phyloP scores from a whole-genome alignment of 371 early-diverging fungal species.

The Rhizopus delemar region DNA sequence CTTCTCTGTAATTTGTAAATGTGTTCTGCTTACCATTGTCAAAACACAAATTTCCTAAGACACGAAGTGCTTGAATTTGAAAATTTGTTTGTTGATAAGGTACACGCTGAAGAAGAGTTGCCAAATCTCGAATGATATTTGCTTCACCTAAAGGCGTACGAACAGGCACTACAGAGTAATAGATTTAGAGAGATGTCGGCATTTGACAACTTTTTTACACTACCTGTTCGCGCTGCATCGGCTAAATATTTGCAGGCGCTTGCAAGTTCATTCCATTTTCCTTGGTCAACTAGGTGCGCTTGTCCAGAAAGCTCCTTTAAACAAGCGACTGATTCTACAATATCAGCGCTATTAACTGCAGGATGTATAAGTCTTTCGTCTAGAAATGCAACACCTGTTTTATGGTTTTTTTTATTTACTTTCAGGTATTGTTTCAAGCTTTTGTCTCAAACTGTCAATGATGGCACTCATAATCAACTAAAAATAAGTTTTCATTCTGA shows the following conservation, averaged over 20 bases:
- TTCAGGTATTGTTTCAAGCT: conserved; percentile 9
- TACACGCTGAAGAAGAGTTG: conserved; percentile 33
- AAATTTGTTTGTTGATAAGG: conserved; percentile 34
- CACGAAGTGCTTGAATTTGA: conserved; percentile 66
- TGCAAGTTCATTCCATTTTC: conserved; percentile 11
- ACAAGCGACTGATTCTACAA: conserved; percentile 1
- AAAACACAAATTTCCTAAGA: conserved; percentile 76
- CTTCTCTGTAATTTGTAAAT: neutral
- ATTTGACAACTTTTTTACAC: neutral
- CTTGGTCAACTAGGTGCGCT: conserved; percentile 3
- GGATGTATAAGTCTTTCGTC: conserved; percentile 3
- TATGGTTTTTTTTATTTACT: conserved; percentile 6
- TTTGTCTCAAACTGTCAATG: conserved; percentile 15
- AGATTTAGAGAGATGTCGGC: neutral
- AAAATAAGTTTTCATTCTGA: conserved; percentile 1
- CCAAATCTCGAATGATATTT: conserved; percentile 35
- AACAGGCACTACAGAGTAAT: conserved; percentile 38
- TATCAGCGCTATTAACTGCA: neutral
- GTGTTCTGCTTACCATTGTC: conserved; percentile 64
- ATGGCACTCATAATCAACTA: conserved; percentile 11
- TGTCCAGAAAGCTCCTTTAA: conserved; percentile 13
- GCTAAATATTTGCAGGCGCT: conserved; percentile 19
- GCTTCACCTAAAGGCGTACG: conserved; percentile 54
- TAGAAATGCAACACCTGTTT: neutral
- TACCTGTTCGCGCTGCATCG: conserved; percentile 24